Base-by-base conservation (phyloP, 2,329 filamentous ascomycete species). In the Colletotrichum shisoi region DNA sequence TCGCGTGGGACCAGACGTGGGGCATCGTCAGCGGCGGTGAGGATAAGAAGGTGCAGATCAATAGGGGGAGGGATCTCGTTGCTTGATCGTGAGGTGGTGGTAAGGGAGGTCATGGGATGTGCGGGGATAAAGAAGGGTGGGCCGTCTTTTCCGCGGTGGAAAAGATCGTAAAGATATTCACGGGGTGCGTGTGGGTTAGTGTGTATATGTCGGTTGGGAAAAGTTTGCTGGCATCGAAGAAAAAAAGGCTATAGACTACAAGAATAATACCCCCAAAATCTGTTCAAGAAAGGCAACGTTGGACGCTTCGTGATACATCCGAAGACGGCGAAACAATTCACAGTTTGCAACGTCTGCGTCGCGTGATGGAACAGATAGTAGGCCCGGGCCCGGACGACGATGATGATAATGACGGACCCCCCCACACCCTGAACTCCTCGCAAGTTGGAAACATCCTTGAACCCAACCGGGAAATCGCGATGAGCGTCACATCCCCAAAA, bases 11-110 rank as follows among this genome's bases (percentile, higher is more conserved):
- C 78, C 83, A 84, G 76, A 86, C 88, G 7, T 88, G 96, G 75
- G 96, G 95, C 1, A 94, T 99, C 76, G 91, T 97, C 51, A 96
- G 92, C 74, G 93, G 84, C 49, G 93, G 94, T 17, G 94, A 98
- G 84, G 95, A 99, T 76, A 97, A 95, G 82, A 89, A 87, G 81
- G 89, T 99, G 73, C 95, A 99, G 82, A 88, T 99, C 68, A 97
- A 99, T 78, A 85, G 86, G 71, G 89, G 88, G 19, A 83, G 85
- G 69, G 85, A 82, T 64, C 71, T 87, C 49, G 74, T 85, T 51
- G 74, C 76, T 40, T 74, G 75, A 12, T 64, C 61, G 74, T 80
- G 76, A 71, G 70, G 15, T 15, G 27, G 17, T 31, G 39, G 9
- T 21, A 19, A 24, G 21, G 21, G 4, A 5, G 12, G 56, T n/a